A percentile compares a stretch with the other conserved stretches of the same genome.
Conservation (phyloP, 257 asterid species). For the Orobanche coerulescens region DNA sequence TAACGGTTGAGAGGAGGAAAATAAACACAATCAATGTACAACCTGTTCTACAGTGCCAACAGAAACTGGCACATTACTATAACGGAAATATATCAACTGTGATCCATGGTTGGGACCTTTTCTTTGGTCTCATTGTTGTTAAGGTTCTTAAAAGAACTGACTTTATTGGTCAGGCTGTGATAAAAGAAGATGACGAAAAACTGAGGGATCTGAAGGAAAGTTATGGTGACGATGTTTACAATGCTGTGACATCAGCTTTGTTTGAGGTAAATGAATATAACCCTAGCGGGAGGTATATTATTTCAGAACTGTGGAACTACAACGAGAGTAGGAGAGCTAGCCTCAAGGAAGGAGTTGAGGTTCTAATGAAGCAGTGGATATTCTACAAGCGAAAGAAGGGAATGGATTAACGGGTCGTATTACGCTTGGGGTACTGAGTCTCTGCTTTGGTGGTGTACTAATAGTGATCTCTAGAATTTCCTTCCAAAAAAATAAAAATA, state of each 20-base stretch:
- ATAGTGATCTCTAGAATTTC: neutral
- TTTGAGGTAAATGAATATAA: slow-evolving; percentile 71
- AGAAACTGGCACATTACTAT: too few species aligned
- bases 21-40: too few species aligned
- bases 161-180: slow-evolving; percentile 36
- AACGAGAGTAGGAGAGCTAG: slow-evolving; percentile 54
- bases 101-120: neutral
- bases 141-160: neutral
- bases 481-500: neutral
- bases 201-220: slow-evolving; percentile 54
- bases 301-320: slow-evolving; percentile 79
- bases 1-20: too few species aligned
- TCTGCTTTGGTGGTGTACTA: slow-evolving; percentile 18
- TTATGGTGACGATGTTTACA: slow-evolving; percentile 46
- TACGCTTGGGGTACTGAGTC: slow-evolving; percentile 2
- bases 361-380: slow-evolving; percentile 53
- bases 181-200: slow-evolving; percentile 62
- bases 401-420: slow-evolving; percentile 23
- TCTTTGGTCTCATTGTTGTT: neutral
- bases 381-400: slow-evolving; percentile 27
- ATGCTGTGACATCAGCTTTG: slow-evolving; percentile 56
- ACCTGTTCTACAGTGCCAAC: too few species aligned
- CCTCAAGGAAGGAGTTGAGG: slow-evolving; percentile 60
- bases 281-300: slow-evolving; percentile 73
- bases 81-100: neutral